phyloP scores from a whole-genome alignment of 106 monocot species.

The Acorus gramineus region DNA sequence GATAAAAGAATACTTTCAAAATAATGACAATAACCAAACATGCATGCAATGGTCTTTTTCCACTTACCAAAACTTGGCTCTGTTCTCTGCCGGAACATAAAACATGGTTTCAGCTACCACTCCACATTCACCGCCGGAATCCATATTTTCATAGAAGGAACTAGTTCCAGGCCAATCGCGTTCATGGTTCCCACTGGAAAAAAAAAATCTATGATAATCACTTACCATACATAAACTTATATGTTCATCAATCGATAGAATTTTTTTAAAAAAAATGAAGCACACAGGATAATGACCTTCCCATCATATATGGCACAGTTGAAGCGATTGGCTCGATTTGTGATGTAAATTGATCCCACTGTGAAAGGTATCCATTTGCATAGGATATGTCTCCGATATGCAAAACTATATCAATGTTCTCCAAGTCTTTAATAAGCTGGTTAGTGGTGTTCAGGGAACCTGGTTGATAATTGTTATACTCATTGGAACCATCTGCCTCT shows the following conservation, averaged over 20 bases:
- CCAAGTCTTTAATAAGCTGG: constrained; percentile 59
- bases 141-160: constrained; percentile 71
- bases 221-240: not conserved
- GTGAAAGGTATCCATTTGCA: constrained; percentile 92
- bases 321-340: constrained; percentile 92
- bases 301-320: constrained; percentile 80
- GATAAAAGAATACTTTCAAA: no score
- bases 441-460: constrained; percentile 81
- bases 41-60: not conserved
- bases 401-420: constrained; percentile 77
- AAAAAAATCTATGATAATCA: not conserved
- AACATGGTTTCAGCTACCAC: constrained; percentile 77
- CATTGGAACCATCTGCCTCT: constrained; percentile 89
- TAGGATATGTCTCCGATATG: constrained; percentile 87
- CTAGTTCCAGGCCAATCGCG: constrained; percentile 87
- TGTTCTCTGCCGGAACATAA: constrained; percentile 76
- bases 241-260: no score
- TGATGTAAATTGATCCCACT: constrained; percentile 95
- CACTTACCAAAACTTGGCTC: constrained; percentile 71
- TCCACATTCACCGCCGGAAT: constrained; percentile 97
- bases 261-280: not conserved
- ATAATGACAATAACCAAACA: no score
- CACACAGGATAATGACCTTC: constrained; percentile 32
- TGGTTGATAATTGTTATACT: constrained; percentile 60
- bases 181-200: constrained; percentile 90